Percentiles rank a stretch among this genome's conserved stretches.
Conservation (phyloP, 768 basidiomycete genomes). For the Panaeolus cyanescens region DNA sequence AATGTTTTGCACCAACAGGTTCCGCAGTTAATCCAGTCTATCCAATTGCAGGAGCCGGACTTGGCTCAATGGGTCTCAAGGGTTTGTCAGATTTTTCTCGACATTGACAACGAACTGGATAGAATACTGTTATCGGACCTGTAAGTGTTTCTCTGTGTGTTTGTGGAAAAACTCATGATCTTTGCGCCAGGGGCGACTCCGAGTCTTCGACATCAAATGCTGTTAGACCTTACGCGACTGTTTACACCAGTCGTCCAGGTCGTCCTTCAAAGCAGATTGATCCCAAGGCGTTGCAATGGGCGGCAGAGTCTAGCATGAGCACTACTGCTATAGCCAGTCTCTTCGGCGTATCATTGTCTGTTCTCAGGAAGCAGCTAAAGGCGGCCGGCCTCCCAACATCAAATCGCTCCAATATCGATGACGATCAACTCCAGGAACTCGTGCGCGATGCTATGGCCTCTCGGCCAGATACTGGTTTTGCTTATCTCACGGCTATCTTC, state of each 20-base stretch:
- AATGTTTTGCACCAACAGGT: too few species aligned
- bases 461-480: not conserved
- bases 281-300: not conserved
- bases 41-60: too few species aligned
- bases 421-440: not conserved
- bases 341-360: not conserved
- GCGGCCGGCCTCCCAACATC: not conserved
- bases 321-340: not conserved
- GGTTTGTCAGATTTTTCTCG: not conserved
- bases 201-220: not conserved
- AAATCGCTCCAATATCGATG: not conserved
- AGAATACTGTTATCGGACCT: not conserved
- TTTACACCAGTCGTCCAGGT: not conserved
- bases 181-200: not conserved
- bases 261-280: not conserved
- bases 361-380: not conserved
- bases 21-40: too few species aligned
- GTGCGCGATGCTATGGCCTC: not conserved
- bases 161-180: not conserved
- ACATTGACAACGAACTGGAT: not conserved
- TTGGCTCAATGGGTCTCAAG: not conserved
- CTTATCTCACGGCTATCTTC: slow-evolving; percentile 5
- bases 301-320: not conserved
- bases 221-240: not conserved
- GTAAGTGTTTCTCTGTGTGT: too few species aligned